A percentile compares a stretch with the other conserved stretches of the same genome.
These are phyloP conservation scores for Emericellopsis atlantica DNA, from an alignment of 2,329 filamentous ascomycete species.

Conservation along the genomic window DNA sequence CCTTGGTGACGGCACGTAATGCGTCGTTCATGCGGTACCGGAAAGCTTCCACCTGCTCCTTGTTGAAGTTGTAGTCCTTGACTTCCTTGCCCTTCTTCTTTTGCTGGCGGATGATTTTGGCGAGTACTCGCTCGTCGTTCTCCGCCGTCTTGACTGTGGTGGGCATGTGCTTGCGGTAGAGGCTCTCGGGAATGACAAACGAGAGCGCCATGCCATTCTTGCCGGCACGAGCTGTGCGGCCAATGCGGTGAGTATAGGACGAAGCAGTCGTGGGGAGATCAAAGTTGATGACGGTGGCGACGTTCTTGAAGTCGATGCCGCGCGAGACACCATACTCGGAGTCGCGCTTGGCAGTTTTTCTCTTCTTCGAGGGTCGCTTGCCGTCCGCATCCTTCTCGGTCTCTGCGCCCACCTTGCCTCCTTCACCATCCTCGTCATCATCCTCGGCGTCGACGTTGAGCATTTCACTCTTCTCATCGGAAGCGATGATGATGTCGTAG, in stretches of 20 bases:
- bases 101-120: constrained; percentile 70
- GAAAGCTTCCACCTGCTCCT: constrained; percentile 87
- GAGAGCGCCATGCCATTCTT: constrained; percentile 92
- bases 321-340: constrained; percentile 92
- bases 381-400: constrained; percentile 8
- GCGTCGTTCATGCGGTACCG: constrained; percentile 92
- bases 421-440: constrained; percentile 17
- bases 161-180: constrained; percentile 80
- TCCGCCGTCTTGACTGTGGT: constrained; percentile 65
- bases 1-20: constrained; percentile 75
- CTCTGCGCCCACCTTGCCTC: constrained; percentile 13
- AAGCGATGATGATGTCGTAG: constrained; percentile 96
- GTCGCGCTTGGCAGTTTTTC: constrained; percentile 52
- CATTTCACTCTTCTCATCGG: constrained; percentile 72
- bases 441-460: constrained; percentile 32
- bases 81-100: constrained; percentile 66
- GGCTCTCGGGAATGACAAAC: constrained; percentile 73
- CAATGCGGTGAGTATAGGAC: constrained; percentile 95
- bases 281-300: constrained; percentile 91
- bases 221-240: constrained; percentile 81
- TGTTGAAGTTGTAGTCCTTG: constrained; percentile 88
- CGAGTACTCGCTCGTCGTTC: constrained; percentile 74
- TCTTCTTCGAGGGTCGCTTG: constrained; percentile 40
- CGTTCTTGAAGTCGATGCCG: constrained; percentile 90
- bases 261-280: constrained; percentile 80